Evolutionary conservation across 2,329 filamentous ascomycete genomes (phyloP).

Genomic region (Corinectria fuckeliana): DNA sequence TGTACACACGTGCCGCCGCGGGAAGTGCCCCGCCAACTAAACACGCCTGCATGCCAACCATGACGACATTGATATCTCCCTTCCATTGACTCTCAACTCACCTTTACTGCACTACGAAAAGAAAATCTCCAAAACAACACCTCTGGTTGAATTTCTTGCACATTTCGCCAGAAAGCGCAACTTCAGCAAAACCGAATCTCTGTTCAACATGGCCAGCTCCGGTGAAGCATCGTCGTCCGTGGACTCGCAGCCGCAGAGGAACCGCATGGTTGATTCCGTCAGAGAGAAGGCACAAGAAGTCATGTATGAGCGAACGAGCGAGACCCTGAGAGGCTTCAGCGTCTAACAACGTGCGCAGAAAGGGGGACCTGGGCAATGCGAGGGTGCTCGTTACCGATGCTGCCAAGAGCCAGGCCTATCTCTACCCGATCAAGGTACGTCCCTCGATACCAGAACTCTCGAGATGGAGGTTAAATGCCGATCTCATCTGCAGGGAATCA

Average conservation of each 20-base stretch:
- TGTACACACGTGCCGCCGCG: background rate
- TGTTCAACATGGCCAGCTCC: conserved; percentile 34
- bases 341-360: conserved; percentile 44
- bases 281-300: conserved; percentile 57
- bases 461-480: conserved; percentile 10
- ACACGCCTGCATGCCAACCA: conserved; percentile 14
- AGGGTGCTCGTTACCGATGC: conserved; percentile 70
- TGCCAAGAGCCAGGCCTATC: conserved; percentile 76
- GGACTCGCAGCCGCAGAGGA: conserved; percentile 34
- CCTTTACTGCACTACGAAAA: background rate
- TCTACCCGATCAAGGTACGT: conserved; percentile 79
- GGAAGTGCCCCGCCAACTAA: background rate
- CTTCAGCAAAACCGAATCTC: background rate
- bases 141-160: background rate
- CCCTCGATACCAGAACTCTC: background rate
- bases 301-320: conserved; percentile 44
- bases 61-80: conserved; percentile 33
- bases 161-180: background rate
- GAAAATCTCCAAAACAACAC: background rate
- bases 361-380: conserved; percentile 75
- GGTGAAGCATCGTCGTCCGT: conserved; percentile 31
- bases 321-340: background rate
- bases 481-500: conserved; percentile 55
- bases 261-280: conserved; percentile 48
- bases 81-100: conserved; percentile 13